Evolutionary conservation across 805 yeast genomes (phyloP), one percentile per base, ranked within the genome.

Genomic region (Ogataea naganishii): DNA sequence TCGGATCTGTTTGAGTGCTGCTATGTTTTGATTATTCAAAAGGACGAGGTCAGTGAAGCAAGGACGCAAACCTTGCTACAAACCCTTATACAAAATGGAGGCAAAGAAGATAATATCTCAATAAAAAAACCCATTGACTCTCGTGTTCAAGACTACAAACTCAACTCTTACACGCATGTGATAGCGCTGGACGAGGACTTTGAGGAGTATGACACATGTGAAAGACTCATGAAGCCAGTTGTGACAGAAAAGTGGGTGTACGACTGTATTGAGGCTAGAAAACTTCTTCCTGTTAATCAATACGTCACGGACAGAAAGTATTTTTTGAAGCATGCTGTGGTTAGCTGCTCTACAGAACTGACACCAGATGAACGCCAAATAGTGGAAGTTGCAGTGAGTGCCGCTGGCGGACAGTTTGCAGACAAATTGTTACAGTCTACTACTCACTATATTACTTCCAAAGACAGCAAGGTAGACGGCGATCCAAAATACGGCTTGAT

Each of bases 371-470:
- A 78, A 38, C 65, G 69, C 27, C 88, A 77, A 32, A 72, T 71
- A n/a, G 63, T 83, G 11, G 68, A 74, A 39, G 77, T 75, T 6
- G 83, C 80, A 0, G 79, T 79, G 3, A 54, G 69, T 14, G 75
- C 82, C 1, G 64, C 82, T 36, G 97, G 96, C 2, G 97, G 95
- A 3, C 75, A 71, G 20, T 75, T 63, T 44, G 58, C 72, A 23
- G 80, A 78, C 36, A 59, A 60, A 8, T 58, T 88, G 18, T 75
- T 84, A 7, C 68, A 69, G 31, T 70, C 69, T 39, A 82, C 94
- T 2, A 83, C 96, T 0, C 96, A 89, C 60, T 63, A 85, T 20
- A 59, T 89, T 14, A 70, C 89, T 0, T n/a, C n/a, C n/a, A n/a
- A n/a, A n/a, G n/a, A n/a, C n/a, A n/a, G n/a, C n/a, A 46, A 53